phyloP scores from a whole-genome alignment of 495 filamentous ascomycete species.

The Aspergillus funiculosus region DNA sequence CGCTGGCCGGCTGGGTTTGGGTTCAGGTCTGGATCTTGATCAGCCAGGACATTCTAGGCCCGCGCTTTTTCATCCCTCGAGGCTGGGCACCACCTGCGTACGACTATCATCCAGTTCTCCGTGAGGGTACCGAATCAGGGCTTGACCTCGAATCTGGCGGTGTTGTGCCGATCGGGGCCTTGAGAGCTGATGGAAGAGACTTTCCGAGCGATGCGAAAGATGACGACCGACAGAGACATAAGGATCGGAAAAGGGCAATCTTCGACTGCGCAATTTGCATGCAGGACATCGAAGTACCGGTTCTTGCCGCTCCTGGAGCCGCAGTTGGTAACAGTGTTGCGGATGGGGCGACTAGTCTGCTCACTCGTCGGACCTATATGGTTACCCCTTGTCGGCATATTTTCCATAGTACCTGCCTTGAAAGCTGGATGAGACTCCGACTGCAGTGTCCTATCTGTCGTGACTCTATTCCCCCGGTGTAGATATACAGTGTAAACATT shows the following conservation, averaged over 20 bases:
- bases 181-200: slow-evolving; percentile 41
- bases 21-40: slow-evolving; percentile 73
- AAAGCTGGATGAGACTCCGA: slow-evolving; percentile 92
- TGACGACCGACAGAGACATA: slow-evolving; percentile 33
- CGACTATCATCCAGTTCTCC: slow-evolving; percentile 88
- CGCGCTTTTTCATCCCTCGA: slow-evolving; percentile 65
- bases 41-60: slow-evolving; percentile 80
- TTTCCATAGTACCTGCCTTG: slow-evolving; percentile 87
- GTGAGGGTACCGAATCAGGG: slow-evolving; percentile 47
- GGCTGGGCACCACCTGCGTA: slow-evolving; percentile 77
- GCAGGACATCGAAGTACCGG: slow-evolving; percentile 81
- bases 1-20: slow-evolving; percentile 81
- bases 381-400: slow-evolving; percentile 95
- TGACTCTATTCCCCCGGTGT: slow-evolving; percentile 80
- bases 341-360: slow-evolving; percentile 60
- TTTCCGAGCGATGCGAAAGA: slow-evolving; percentile 33
- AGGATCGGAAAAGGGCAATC: slow-evolving; percentile 50
- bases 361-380: slow-evolving; percentile 84
- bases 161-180: slow-evolving; percentile 63
- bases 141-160: slow-evolving; percentile 70
- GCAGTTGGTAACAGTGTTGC: slow-evolving; percentile 42
- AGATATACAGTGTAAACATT: no score
- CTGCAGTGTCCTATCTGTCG: slow-evolving; percentile 95
- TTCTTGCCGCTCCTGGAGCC: slow-evolving; percentile 55
- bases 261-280: slow-evolving; percentile 96